Evolutionary conservation across 106 monocot species (phyloP), one percentile per base, ranked within the genome.

Genomic region (Dendrobium chrysotoxum): DNA sequence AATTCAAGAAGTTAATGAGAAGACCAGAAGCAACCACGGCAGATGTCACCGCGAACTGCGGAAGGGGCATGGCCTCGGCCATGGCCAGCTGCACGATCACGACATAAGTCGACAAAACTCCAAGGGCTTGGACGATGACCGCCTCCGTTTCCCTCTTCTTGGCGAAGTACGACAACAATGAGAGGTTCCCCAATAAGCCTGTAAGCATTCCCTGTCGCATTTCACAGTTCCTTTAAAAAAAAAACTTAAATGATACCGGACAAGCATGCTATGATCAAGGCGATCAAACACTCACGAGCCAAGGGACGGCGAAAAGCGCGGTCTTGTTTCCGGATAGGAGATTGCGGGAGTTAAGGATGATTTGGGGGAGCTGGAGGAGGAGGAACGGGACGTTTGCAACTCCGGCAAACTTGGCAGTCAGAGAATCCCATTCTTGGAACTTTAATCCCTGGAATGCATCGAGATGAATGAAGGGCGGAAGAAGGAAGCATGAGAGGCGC

Each of bases 121-220:
- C 98, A 11, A 93, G 72, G 12, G 98, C 88, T 82, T 99, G 98
- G 1, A 99, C 93, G 9, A 99, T 42, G 4, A 90, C 85, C 0
- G 95, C 98, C 82, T 91, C 98, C 4, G 91, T 87, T 87, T 99
- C 98, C 87, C 73, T 93, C 91, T 99, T 95, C 87, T 99, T 99
- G 1, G 95, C 94, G 17, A 99, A 99, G 77, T 99, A 99, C 7
- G 98, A 99, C 41, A 99, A 72, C 46, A 99, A 79, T 7, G 95
- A 92, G 1, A 99, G 76, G 66, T 99, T 99, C 40, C 93, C 98
- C 12, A 99, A 86, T 50, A 99, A 77, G 30, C 98, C 98, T 3
- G 98, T 93, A 65, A 99, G 86, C 91, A 91, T 95, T 4, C 98
- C 94, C 97, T 97, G 87, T 28, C 28, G 54, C 81, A 83, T 47